Evolutionary conservation across 495 filamentous ascomycete genomes (phyloP).

Genomic region (Pyrenopolyporus hunteri): DNA sequence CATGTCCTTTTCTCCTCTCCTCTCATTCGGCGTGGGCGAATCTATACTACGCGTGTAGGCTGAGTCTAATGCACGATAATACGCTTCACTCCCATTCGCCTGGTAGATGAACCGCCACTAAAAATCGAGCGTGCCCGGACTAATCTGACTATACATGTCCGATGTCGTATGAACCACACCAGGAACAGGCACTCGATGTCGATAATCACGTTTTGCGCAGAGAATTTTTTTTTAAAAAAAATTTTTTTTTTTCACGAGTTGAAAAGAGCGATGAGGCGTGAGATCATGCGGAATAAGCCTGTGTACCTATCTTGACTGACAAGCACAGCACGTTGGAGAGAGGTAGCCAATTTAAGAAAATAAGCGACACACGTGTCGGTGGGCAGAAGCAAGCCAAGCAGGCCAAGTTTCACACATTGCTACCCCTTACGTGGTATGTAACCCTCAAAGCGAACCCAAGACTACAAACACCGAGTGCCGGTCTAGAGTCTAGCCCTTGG

Average conservation of each 20-base stretch:
- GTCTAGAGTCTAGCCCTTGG: slow-evolving; percentile 15
- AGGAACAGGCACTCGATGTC: background rate
- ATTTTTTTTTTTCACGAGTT: too few species aligned
- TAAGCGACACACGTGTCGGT: slow-evolving; percentile 26
- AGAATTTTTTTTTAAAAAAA: too few species aligned
- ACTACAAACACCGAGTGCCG: slow-evolving; percentile 3
- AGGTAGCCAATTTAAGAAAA: slow-evolving; percentile 1
- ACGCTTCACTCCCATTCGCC: background rate
- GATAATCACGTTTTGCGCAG: too few species aligned
- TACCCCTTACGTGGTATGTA: slow-evolving; percentile 14
- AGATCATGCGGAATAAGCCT: too few species aligned
- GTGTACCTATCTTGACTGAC: slow-evolving; percentile 8
- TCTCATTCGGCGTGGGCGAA: too few species aligned
- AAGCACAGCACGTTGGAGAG: background rate
- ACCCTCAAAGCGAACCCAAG: slow-evolving; percentile 3
- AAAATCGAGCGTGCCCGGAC: background rate
- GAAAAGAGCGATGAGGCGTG: too few species aligned
- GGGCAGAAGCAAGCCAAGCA: slow-evolving; percentile 26
- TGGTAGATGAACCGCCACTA: background rate
- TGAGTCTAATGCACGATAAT: slow-evolving; percentile 1
- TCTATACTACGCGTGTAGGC: background rate
- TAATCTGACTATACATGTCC: background rate
- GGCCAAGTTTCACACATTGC: slow-evolving; percentile 20
- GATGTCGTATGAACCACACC: background rate
- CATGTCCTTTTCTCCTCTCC: background rate